Evolutionary conservation across 2,329 filamentous ascomycete species (phyloP), one percentile per base, ranked within the genome.

Genomic region (Colletotrichum orchidophilum): DNA sequence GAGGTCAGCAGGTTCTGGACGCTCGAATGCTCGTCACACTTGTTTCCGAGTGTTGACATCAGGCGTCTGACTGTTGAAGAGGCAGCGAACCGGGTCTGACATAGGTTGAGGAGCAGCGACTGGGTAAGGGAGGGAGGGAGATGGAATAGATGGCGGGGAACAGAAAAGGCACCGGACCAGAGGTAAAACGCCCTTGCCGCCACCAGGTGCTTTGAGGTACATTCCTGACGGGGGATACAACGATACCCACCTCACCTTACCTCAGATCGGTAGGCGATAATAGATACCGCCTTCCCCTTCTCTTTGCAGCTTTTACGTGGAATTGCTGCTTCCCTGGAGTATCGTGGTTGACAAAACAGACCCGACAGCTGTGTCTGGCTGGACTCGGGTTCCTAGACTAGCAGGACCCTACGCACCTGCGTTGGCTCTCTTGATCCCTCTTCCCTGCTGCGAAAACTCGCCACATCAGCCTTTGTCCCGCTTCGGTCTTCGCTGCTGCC

Each of bases 171-270:
- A 46, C 39, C 39, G 39, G 39, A 31, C 26, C 21, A 4, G 59
- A 64, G 52, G 29, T 21, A 35, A 52, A 63, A 64, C 66, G 60
- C 66, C 53, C 52, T 69, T 69, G 60, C 66, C 66, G 66, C 59
- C 21, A 46, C 15, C 35, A 59, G 15, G 33, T 11, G 12, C 26
- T 3, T 46, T n/a, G n/a, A n/a, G n/a, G n/a, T n/a, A n/a, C n/a
- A n/a, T n/a, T 46, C 18, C 39, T 46, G 18, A 46, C 39, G 39
- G 9, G 15, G 13, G 11, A 29, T 26, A 27, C 57, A 49, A 11
- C 26, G 15, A 54, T 29, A 54, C 18, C 26, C 24, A 15, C 52
- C 24, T 54, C 9, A 18, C 27, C 26, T 24, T 27, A 15, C 49
- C 12, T n/a, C 4, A 52, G n/a, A n/a, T n/a, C n/a, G n/a, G n/a